These are phyloP conservation scores for Termitomyces sp. DNA, from an alignment of 768 basidiomycete species.

Conservation along the genomic window DNA sequence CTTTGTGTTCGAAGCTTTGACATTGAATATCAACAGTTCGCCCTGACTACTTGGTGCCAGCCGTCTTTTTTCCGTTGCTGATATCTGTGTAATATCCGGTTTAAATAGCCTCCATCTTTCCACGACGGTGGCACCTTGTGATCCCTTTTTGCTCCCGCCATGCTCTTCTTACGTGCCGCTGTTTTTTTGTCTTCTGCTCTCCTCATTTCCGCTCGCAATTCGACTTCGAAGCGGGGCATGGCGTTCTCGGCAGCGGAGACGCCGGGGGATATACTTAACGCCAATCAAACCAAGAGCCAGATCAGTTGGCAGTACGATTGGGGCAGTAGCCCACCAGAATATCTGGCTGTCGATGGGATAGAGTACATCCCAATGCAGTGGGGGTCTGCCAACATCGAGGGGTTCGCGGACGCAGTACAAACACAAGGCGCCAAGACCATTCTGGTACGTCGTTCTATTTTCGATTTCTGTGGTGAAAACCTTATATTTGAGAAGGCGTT, in stretches of 20 bases:
- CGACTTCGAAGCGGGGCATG: conserved; percentile 45
- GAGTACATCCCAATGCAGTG: conserved; percentile 53
- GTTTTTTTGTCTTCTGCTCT: conserved; percentile 28
- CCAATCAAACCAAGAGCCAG: conserved; percentile 40
- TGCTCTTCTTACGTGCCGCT: conserved; percentile 22
- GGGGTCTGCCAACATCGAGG: conserved; percentile 37
- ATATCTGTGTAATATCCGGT: neutral
- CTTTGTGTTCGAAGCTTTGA: conserved; percentile 9
- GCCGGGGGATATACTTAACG: conserved; percentile 38
- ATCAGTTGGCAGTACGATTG: conserved; percentile 52
- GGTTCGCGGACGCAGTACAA: conserved; percentile 33
- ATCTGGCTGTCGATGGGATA: conserved; percentile 39
- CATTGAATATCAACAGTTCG: conserved; percentile 30
- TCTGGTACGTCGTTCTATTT: conserved; percentile 31
- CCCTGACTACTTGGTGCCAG: conserved; percentile 32
- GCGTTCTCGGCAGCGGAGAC: conserved; percentile 36
- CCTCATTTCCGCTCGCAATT: conserved; percentile 18
- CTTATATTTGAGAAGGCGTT: conserved; percentile 36
- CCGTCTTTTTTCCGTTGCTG: conserved; percentile 19
- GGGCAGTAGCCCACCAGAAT: conserved; percentile 42
- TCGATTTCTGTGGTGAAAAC: conserved; percentile 23
- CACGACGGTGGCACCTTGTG: neutral
- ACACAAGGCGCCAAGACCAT: conserved; percentile 45
- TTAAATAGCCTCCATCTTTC: conserved; percentile 12
- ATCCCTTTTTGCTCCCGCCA: conserved; percentile 14